Evolutionary conservation across 148 eudicot species (phyloP).

Genomic region (Linanthus parryae): DNA sequence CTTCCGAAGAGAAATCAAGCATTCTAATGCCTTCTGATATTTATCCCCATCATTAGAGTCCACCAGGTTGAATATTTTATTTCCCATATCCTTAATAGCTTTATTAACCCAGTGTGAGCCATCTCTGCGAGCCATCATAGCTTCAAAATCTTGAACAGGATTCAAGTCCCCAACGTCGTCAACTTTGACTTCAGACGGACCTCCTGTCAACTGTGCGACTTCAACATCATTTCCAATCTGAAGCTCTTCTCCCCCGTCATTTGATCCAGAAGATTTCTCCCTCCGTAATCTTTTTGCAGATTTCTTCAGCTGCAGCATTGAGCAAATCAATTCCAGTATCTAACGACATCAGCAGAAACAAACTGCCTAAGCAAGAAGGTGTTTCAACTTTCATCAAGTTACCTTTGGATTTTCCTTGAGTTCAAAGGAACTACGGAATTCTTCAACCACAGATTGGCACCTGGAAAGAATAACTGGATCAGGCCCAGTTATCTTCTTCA

Average conservation of each 20-base stretch:
- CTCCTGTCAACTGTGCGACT: conserved; percentile 24
- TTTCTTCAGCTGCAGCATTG: conserved; percentile 92
- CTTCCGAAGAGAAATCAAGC: conserved; percentile 70
- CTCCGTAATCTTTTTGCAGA: conserved; percentile 43
- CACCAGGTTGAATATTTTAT: conserved; percentile 50
- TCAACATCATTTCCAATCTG: conserved; percentile 26
- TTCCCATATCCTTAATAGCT: conserved; percentile 68
- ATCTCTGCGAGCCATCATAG: conserved; percentile 90
- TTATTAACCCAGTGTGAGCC: conserved; percentile 68
- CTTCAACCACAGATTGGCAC: conserved; percentile 58
- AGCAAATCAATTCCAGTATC: conserved; percentile 5
- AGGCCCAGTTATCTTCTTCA: conserved; percentile 69
- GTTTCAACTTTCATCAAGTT: conserved; percentile 8
- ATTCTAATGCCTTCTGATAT: conserved; percentile 60
- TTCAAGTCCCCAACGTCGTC: conserved; percentile 58
- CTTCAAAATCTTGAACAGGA: conserved; percentile 86
- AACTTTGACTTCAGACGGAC: conserved; percentile 29
- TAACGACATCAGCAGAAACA: too few relatives aligned
- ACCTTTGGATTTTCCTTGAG: conserved; percentile 88
- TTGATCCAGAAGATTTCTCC: conserved; percentile 68
- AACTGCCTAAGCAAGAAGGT: too few relatives aligned
- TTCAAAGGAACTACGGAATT: conserved; percentile 59
- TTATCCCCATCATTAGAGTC: conserved; percentile 53
- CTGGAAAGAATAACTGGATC: conserved; percentile 61
- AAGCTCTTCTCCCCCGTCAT: conserved; percentile 41